Evolutionary conservation across 1,139 yeast genomes (phyloP).

Genomic region (Pichiaceae sp.): DNA sequence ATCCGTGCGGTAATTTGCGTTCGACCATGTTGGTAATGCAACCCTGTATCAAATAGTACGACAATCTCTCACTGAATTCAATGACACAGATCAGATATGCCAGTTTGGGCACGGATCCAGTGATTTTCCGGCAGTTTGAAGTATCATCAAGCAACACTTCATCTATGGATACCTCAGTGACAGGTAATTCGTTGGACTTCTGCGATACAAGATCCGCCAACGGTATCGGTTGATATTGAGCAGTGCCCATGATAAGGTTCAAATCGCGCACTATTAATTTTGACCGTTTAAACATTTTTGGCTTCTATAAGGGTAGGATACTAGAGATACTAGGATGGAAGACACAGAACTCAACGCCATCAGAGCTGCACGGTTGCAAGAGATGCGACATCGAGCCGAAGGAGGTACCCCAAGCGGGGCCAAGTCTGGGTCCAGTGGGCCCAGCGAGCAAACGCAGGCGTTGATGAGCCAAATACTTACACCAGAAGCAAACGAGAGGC

Average conservation of each 20-base stretch:
- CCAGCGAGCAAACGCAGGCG: conserved; percentile 26
- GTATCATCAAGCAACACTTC: too few relatives aligned
- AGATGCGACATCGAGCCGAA: conserved; percentile 36
- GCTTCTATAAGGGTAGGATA: too few relatives aligned
- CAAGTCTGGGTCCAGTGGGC: not conserved
- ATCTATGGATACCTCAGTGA: too few relatives aligned
- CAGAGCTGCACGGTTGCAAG: conserved; percentile 79
- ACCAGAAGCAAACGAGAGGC: conserved; percentile 79
- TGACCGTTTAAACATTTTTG: too few relatives aligned
- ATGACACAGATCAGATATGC: conserved; percentile 33
- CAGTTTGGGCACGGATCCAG: conserved; percentile 34
- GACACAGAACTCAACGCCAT: conserved; percentile 84
- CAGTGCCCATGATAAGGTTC: too few relatives aligned
- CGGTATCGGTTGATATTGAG: too few relatives aligned
- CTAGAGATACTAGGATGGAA: conserved; percentile 44
- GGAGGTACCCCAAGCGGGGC: not conserved
- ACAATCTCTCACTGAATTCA: conserved; percentile 40
- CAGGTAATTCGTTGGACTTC: too few relatives aligned
- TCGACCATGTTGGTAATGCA: conserved; percentile 36
- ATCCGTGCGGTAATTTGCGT: conserved; percentile 40
- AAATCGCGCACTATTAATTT: too few relatives aligned
- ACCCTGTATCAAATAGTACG: conserved; percentile 36
- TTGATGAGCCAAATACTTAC: conserved; percentile 65
- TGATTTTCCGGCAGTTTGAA: conserved; percentile 9
- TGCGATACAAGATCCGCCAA: too few relatives aligned